Evolutionary conservation across 164 flowering plant genomes (phyloP).

Genomic region (Cinnamomum chago): DNA sequence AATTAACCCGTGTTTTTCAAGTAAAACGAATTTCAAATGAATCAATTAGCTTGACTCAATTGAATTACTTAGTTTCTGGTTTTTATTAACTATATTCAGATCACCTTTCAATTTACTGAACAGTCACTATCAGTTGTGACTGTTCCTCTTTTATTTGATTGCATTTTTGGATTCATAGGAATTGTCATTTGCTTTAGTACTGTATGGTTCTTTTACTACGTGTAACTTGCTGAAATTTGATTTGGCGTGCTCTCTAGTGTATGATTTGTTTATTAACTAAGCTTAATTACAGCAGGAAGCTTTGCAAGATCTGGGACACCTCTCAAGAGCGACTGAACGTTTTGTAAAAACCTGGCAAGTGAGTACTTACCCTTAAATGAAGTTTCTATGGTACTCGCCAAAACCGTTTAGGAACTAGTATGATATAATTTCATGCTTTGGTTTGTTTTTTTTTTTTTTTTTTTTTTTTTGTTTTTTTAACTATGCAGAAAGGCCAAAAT

Average conservation of each 20-base stretch:
- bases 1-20: no score
- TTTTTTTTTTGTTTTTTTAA: no score
- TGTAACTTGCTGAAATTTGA: neutral
- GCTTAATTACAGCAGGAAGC: constrained; percentile 60
- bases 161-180: neutral
- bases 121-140: neutral
- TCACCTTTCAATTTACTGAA: no score
- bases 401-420: neutral
- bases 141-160: neutral
- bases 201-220: no score
- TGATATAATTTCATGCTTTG: neutral
- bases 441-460: no score
- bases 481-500: no score
- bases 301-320: constrained; percentile 59
- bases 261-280: neutral
- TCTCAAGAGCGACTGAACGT: constrained; percentile 61
- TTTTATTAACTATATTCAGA: no score
- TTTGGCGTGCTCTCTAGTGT: neutral
- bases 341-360: constrained; percentile 98
- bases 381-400: neutral
- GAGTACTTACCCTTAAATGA: constrained; percentile 20
- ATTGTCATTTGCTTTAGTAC: neutral
- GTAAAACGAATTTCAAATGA: no score
- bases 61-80: no score
- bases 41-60: no score